Evolutionary conservation across 2,329 filamentous ascomycete genomes (phyloP), one percentile per base, ranked within the genome.

Genomic region (Lecanosticta acicola): DNA sequence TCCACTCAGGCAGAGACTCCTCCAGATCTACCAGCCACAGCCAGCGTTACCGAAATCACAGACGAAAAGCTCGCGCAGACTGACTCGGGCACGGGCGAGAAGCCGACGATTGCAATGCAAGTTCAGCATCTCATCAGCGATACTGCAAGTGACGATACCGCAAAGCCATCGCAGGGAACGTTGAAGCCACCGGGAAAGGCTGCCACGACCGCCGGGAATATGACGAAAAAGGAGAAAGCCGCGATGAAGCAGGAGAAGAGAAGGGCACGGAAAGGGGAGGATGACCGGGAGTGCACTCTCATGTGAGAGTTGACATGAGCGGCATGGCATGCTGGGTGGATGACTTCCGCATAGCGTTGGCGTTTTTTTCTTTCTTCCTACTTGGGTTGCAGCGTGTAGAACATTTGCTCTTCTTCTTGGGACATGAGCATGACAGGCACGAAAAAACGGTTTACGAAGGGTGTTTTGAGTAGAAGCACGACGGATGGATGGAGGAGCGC

Each of bases 271-370:
- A 55, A 51, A 41, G 45, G 41, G 21, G 54, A 55, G 3, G 56
- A 69, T 19, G 69, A 72, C 41, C 54, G 70, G 29, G 70, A 73
- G 48, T 73, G 71, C 51, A 47, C 60, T 41, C 56, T 72, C 7
- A 72, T 72, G 71, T 73, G 53, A 42, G 10, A 10, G 19, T 39
- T 43, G 10, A 17, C 29, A 35, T 18, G n/a, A n/a, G 21, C 19
- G 24, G 11, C n/a, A n/a, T 19, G 10, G 35, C 20, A 41, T 24
- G 26, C 37, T 21, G 21, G 21, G 24, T 13, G 35, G 17, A 34
- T 36, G n/a, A 29, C 16, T 18, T 41, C 4, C 37, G 38, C 38
- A 41, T 41, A 46, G 43, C 43, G 38, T 41, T 32, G 45, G 45
- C 39, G 45, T 47, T 47, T 43, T 34, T 32, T 32, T 32, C n/a